Evolutionary conservation across 2,329 filamentous ascomycete species (phyloP).

Genomic region (Neodidymelliopsis sp.): DNA sequence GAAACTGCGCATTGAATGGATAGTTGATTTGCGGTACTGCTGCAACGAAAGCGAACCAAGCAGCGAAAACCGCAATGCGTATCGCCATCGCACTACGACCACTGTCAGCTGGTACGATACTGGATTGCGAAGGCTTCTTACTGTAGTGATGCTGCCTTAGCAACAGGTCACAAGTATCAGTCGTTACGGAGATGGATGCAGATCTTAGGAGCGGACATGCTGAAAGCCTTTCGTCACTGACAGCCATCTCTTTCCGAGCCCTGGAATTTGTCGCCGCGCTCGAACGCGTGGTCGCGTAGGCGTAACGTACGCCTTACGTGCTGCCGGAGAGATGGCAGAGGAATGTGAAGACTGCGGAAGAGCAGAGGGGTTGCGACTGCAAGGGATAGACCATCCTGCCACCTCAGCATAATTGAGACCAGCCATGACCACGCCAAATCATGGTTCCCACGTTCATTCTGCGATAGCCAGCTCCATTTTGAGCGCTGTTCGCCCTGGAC

Average conservation of each 20-base stretch:
- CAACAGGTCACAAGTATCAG: slow-evolving; percentile 19
- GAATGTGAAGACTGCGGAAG: slow-evolving; percentile 35
- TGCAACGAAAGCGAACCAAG: slow-evolving; percentile 25
- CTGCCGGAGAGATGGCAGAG: slow-evolving; percentile 26
- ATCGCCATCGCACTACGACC: slow-evolving; percentile 25
- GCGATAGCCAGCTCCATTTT: slow-evolving; percentile 36
- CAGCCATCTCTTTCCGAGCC: slow-evolving; percentile 41
- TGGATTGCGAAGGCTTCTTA: slow-evolving; percentile 18
- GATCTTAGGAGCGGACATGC: slow-evolving; percentile 23
- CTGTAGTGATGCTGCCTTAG: slow-evolving; percentile 24
- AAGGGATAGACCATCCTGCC: slow-evolving; percentile 41
- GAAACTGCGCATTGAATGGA: slow-evolving; percentile 84
- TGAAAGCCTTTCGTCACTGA: slow-evolving; percentile 31
- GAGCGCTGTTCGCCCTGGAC: slow-evolving; percentile 55
- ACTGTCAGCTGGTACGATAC: slow-evolving; percentile 2
- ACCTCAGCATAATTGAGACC: slow-evolving; percentile 30
- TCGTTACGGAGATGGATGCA: slow-evolving; percentile 18
- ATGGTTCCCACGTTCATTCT: slow-evolving; percentile 19
- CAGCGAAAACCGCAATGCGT: slow-evolving; percentile 24
- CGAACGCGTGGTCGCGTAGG: slow-evolving; percentile 35
- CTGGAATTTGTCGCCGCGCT: slow-evolving; percentile 40
- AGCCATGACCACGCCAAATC: slow-evolving; percentile 10
- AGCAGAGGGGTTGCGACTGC: slow-evolving; percentile 31
- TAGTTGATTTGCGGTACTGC: slow-evolving; percentile 60
- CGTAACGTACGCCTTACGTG: slow-evolving; percentile 31